Evolutionary conservation across 805 yeast species (phyloP).

Genomic region (Kodamaea leandrae): DNA sequence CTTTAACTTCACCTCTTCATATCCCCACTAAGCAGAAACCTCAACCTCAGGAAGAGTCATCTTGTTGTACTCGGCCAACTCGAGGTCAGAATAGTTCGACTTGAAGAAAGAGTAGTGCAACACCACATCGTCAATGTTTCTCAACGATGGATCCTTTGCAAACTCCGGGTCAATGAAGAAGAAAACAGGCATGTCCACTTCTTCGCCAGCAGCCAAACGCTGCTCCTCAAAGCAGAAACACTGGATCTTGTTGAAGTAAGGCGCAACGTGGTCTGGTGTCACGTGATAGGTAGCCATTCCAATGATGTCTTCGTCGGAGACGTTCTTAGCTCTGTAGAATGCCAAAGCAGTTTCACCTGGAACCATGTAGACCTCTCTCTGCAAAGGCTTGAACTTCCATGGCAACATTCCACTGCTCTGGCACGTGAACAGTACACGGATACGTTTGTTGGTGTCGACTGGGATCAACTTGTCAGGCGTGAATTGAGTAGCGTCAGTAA

Average conservation of each 20-base stretch:
- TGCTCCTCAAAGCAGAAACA: constrained; percentile 99
- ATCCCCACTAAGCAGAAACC: neutral
- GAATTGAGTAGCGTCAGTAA: constrained; percentile 76
- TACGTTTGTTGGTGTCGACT: constrained; percentile 77
- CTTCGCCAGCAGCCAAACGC: constrained; percentile 89
- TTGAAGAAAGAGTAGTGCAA: constrained; percentile 91
- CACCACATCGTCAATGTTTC: constrained; percentile 84
- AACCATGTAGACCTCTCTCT: constrained; percentile 83
- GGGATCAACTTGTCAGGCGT: constrained; percentile 87
- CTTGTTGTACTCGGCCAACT: constrained; percentile 22
- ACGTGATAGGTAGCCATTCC: constrained; percentile 99
- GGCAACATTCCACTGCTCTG: constrained; percentile 89
- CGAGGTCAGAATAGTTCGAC: constrained; percentile 46
- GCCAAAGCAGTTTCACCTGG: constrained; percentile 99
- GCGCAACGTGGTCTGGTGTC: constrained; percentile 94
- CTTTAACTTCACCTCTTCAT: neutral
- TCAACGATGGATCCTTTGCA: constrained; percentile 88
- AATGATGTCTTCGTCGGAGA: constrained; percentile 81
- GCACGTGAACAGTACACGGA: constrained; percentile 83
- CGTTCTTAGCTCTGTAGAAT: constrained; percentile 87
- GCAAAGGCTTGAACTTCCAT: constrained; percentile 94
- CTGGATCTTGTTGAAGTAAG: constrained; percentile 93
- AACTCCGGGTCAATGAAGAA: constrained; percentile 96
- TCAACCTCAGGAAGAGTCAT: neutral
- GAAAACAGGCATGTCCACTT: constrained; percentile 98